phyloP scores from a whole-genome alignment of 2,329 filamentous ascomycete genomes.

The Bipolaris bicolor region DNA sequence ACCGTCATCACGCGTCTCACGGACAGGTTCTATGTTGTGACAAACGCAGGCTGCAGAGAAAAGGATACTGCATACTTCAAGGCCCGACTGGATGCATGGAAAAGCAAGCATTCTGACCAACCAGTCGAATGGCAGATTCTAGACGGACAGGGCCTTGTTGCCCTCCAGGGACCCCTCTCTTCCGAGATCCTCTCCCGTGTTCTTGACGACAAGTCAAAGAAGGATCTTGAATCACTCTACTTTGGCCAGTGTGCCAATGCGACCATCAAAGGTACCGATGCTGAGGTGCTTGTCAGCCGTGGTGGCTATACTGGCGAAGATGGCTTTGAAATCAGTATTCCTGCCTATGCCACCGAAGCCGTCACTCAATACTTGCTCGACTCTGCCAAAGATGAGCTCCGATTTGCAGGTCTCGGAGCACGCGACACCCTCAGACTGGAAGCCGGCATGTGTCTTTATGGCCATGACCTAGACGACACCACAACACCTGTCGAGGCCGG shows the following conservation, averaged over 20 bases:
- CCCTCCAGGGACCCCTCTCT: constrained; percentile 84
- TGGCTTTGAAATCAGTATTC: constrained; percentile 94
- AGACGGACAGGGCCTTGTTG: constrained; percentile 77
- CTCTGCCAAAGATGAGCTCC: constrained; percentile 67
- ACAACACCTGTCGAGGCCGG: constrained; percentile 72
- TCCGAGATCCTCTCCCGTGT: constrained; percentile 70
- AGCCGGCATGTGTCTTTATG: constrained; percentile 99
- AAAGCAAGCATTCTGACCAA: constrained; percentile 46
- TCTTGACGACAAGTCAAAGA: constrained; percentile 59
- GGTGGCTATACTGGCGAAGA: constrained; percentile 98
- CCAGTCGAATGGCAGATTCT: constrained; percentile 73
- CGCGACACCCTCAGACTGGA: constrained; percentile 92
- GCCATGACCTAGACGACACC: constrained; percentile 89
- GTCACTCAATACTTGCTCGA: constrained; percentile 74
- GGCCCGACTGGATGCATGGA: constrained; percentile 65
- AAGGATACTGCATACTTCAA: constrained; percentile 84
- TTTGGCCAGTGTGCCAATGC: constrained; percentile 79
- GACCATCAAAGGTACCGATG: constrained; percentile 65
- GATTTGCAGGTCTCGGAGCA: constrained; percentile 86
- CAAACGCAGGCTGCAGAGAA: constrained; percentile 88
- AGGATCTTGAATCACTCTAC: constrained; percentile 65
- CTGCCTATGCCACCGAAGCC: constrained; percentile 66
- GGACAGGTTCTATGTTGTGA: constrained; percentile 83
- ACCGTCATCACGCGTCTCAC: constrained; percentile 81
- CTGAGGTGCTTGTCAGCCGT: constrained; percentile 74